These are phyloP conservation scores for Phialocephala sp. DNA, from an alignment of 2,329 filamentous ascomycete genomes.

Conservation along the genomic window DNA sequence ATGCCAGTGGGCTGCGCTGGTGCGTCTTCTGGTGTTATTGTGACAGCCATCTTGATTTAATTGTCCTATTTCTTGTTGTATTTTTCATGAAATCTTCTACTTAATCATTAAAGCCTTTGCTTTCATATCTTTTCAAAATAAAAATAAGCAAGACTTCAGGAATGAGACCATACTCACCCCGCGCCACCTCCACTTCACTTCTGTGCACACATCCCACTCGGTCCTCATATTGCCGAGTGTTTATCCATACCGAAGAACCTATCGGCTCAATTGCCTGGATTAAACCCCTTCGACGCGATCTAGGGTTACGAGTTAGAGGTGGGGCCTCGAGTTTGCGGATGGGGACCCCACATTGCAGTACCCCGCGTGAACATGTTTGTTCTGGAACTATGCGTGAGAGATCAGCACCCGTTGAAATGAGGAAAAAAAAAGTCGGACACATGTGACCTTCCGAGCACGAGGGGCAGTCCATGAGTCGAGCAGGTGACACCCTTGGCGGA, in stretches of 20 bases:
- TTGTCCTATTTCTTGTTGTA: background rate
- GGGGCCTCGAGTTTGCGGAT: background rate
- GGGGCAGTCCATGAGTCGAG: no score
- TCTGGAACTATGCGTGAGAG: background rate
- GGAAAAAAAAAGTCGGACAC: no score
- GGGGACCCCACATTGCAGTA: conserved; percentile 10
- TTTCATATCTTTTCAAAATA: background rate
- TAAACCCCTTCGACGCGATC: background rate
- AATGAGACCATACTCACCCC: background rate
- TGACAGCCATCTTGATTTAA: conserved; percentile 10
- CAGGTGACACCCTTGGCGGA: no score
- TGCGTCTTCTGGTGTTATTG: conserved; percentile 13
- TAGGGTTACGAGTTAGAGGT: background rate
- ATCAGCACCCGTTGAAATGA: no score
- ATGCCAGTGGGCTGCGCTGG: conserved; percentile 29
- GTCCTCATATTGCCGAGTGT: conserved; percentile 12
- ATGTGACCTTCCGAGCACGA: no score
- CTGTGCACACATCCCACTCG: background rate
- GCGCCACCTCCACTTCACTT: conserved; percentile 5
- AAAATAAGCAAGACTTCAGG: background rate
- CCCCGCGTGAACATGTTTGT: conserved; percentile 3
- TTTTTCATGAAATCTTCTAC: background rate
- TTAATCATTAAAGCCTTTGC: background rate
- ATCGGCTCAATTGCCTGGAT: conserved; percentile 9
- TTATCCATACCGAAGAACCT: conserved; percentile 3